Evolutionary conservation across 257 asterid species (phyloP), one percentile per base, ranked within the genome.

Genomic region (Nicotiana tomentosiformis): DNA sequence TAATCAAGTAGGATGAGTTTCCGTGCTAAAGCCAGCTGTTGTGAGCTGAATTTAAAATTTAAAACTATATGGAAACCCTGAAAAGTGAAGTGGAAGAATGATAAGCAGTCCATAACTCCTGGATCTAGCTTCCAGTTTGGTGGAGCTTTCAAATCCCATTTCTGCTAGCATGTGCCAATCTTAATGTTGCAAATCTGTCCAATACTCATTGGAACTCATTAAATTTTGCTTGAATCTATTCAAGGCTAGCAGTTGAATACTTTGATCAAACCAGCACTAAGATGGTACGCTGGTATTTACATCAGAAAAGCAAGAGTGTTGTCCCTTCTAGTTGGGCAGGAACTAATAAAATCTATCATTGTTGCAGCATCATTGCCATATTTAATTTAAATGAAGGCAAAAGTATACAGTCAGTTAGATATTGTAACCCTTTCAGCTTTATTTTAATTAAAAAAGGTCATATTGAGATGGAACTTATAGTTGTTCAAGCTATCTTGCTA

Each of bases 401-500:
- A 72, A 72, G 4, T 72, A 72, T 49, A 23, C 20, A 23, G 61
- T 11, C 8, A 72, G 61, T 72, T 23, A 60, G 61, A 74, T 46
- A 46, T 46, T 30, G 79, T 70, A 49, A 23, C 18, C 23, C 37
- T 74, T 74, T 16, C 26, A 74, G 39, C 62, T 74, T 70, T 23
- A 23, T 20, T 12, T 23, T 0, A 74, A 74, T 20, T 49, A 43
- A 12, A 49, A 72, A 18, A 49, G 26, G 79, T 74, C 61, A 49
- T 74, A 49, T 26, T 49, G 62, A 74, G 39, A 49, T 74, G 15
- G 43, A 74, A 46, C 62, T 49, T 49, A 49, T 74, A 6, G 80
- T 15, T 74, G 80, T 74, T 74, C 62, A 74, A 49, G 62, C 23
- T 74, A 74, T 74, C 80, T 74, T 74, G 9, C 80, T 74, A 8